Evolutionary conservation across 257 asterid species (phyloP).

Genomic region (Perilla frutescens): DNA sequence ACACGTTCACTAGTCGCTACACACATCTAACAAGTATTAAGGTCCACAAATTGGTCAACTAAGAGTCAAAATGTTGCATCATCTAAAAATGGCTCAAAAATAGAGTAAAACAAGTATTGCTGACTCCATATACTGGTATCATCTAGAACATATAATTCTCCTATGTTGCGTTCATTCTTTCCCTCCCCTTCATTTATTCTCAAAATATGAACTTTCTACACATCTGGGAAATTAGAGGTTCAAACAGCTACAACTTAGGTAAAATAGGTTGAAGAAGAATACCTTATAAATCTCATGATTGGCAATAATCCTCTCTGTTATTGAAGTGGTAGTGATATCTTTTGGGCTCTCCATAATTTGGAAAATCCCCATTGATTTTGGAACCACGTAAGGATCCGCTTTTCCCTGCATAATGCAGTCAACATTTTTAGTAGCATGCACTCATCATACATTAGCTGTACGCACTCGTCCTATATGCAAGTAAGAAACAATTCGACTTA

Average conservation of each 20-base stretch:
- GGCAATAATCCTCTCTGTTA: conserved; percentile 84
- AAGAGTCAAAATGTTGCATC: too few relatives aligned
- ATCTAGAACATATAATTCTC: too few relatives aligned
- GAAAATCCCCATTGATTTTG: conserved; percentile 79
- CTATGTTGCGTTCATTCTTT: too few relatives aligned
- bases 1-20: too few relatives aligned
- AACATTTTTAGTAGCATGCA: conserved; percentile 26
- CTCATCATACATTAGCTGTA: conserved; percentile 6
- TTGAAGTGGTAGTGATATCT: conserved; percentile 75
- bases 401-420: conserved; percentile 57
- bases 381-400: conserved; percentile 74
- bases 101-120: too few relatives aligned
- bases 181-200: neutral
- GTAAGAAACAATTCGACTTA: conserved; percentile 45
- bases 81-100: too few relatives aligned
- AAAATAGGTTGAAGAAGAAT: conserved; percentile 32
- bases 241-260: neutral
- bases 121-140: too few relatives aligned
- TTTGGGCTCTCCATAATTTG: conserved; percentile 75
- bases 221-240: neutral
- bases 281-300: conserved; percentile 83
- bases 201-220: neutral
- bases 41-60: too few relatives aligned
- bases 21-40: too few relatives aligned
- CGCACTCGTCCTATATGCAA: neutral